These are phyloP conservation scores for Trypanosoma mega DNA, from an alignment of 208 protist genomes.

Conservation along the genomic window DNA sequence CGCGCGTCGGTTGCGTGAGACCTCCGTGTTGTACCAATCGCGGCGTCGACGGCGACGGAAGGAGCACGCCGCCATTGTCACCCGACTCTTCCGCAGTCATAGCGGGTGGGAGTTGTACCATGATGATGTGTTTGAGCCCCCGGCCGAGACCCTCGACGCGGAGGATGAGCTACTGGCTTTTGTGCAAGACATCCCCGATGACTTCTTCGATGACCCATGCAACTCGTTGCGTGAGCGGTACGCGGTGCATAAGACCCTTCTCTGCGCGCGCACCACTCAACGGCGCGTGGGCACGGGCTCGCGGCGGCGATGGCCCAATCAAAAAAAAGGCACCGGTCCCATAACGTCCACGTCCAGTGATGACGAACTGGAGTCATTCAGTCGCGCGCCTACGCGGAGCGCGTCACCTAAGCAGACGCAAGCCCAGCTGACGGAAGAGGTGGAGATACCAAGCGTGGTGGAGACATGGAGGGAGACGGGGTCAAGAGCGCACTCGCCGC, in stretches of 20 bases:
- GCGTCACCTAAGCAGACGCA: neutral
- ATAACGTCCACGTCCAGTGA: too few species aligned
- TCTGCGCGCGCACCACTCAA: constrained; percentile 22
- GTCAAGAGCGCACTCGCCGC: too few species aligned
- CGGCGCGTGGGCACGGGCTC: neutral
- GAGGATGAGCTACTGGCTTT: constrained; percentile 67
- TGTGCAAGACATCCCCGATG: constrained; percentile 48
- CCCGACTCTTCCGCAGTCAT: constrained; percentile 37
- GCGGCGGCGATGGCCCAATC: constrained; percentile 9
- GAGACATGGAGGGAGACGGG: too few species aligned
- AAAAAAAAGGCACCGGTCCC: neutral
- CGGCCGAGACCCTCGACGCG: constrained; percentile 21
- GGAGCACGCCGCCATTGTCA: constrained; percentile 31
- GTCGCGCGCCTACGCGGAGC: too few species aligned
- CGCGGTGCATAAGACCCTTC: constrained; percentile 36
- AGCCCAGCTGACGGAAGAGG: too few species aligned
- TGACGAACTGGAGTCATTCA: too few species aligned
- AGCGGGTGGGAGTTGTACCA: constrained; percentile 66
- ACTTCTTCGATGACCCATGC: constrained; percentile 48
- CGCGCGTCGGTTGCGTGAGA: constrained; percentile 26
- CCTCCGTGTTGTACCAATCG: constrained; percentile 51
- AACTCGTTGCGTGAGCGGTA: constrained; percentile 70
- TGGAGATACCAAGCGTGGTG: too few species aligned
- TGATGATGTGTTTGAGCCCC: constrained; percentile 40
- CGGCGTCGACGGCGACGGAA: constrained; percentile 30